Conservation (phyloP, 441 rosid species). For the Brassica hybrid region DNA sequence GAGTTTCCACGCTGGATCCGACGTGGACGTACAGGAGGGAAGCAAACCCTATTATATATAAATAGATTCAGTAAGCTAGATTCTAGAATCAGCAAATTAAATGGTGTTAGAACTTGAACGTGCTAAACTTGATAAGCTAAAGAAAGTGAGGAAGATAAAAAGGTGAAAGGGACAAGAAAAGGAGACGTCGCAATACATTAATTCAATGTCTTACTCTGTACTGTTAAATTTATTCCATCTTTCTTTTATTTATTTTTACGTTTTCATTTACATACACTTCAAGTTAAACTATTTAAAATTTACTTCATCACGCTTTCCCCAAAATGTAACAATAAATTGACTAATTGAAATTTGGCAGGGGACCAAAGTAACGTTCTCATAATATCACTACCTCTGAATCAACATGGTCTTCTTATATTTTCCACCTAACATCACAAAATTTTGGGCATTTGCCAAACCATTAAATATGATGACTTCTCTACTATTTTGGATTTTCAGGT, state of each 20-base stretch:
- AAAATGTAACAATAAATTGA: conserved; percentile 37
- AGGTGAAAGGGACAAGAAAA: conserved; percentile 35
- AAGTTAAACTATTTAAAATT: conserved; percentile 18
- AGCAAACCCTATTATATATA: too few relatives aligned
- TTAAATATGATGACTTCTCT: not conserved
- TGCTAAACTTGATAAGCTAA: conserved; percentile 32
- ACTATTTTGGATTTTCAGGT: not conserved
- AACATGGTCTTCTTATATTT: not conserved
- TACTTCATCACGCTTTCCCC: conserved; percentile 42
- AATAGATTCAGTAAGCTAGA: conserved; percentile 1
- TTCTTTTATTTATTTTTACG: not conserved
- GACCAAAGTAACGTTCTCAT: conserved; percentile 23
- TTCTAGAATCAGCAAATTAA: conserved; percentile 19
- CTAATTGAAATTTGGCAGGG: conserved; percentile 34
- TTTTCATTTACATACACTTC: conserved; percentile 19
- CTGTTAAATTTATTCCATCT: conserved; percentile 23
- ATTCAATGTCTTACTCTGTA: conserved; percentile 29
- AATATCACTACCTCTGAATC: not conserved
- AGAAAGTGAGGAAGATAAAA: conserved; percentile 35
- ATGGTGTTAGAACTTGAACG: conserved; percentile 30
- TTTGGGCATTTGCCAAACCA: not conserved
- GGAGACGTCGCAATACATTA: conserved; percentile 35
- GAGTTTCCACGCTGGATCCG: too few relatives aligned
- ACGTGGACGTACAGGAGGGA: too few relatives aligned
- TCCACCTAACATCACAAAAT: conserved; percentile 2